Evolutionary conservation across 2,329 filamentous ascomycete genomes (phyloP), one percentile per base, ranked within the genome.

Genomic region (Ophiostoma angusticollis): DNA sequence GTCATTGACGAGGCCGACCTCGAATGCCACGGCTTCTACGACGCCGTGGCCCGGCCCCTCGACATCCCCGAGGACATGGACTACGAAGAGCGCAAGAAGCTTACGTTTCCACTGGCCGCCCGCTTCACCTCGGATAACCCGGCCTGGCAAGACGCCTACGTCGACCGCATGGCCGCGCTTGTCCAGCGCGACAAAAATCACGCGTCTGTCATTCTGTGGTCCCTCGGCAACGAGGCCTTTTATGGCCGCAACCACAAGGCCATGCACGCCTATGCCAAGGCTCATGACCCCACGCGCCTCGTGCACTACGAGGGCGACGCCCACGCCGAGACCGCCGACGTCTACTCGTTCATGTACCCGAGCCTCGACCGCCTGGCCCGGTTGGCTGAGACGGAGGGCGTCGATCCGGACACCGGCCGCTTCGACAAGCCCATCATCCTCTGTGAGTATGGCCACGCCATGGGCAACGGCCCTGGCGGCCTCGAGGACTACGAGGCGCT

Each of bases 401-500:
- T 66, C 21, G 37, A 45, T 18, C 53, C 53, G 11, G 17, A 33
- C 14, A 59, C 66, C 34, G 65, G 64, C 32, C 58, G 55, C 12
- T 71, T 59, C 14, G 58, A 64, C 4, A 74, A 80, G 55, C 75
- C 75, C 0, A 57, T 80, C 2, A 59, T 81, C 2, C 62, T 73
- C 3, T 73, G 68, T 49, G 70, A 76, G 45, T 74, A 70, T 43
- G 67, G 56, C 0, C 70, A 74, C 49, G 78, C 80, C 2, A 84
- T 84, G 80, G 80, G 80, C 6, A 84, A 84, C 49, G 80, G 78
- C 0, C 80, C 80, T 0, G 80, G 80, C 1, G 72, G 70, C 24
- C 63, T 84, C 9, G 68, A 78, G 43, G 79, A 83, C 44, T 84
- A 84, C 43, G 64, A 79, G 35, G 63, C 75, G 29, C 64, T 68